Evolutionary conservation across 2,329 filamentous ascomycete genomes (phyloP).

Genomic region (Thermoascus crustaceus): DNA sequence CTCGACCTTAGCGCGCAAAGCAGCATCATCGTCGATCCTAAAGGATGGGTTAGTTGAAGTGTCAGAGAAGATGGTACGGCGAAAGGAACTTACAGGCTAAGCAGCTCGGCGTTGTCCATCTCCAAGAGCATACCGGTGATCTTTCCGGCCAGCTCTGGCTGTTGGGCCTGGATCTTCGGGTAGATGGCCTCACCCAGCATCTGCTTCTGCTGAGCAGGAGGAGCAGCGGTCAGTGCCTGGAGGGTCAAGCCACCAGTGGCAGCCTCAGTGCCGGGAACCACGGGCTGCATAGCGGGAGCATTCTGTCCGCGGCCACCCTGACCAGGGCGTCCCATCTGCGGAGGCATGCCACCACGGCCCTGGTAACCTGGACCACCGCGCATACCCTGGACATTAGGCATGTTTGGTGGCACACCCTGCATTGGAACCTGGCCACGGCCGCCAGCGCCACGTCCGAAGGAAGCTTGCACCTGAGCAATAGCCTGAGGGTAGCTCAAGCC

Average conservation of each 20-base stretch:
- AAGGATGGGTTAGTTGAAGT: conserved; percentile 12
- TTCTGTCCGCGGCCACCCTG: conserved; percentile 37
- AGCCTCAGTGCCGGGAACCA: conserved; percentile 30
- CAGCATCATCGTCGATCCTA: conserved; percentile 80
- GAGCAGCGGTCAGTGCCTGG: conserved; percentile 42
- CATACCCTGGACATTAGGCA: conserved; percentile 45
- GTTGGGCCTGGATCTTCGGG: conserved; percentile 93
- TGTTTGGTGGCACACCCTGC: conserved; percentile 65
- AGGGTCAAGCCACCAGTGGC: conserved; percentile 40
- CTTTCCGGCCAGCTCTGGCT: conserved; percentile 94
- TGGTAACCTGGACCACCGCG: conserved; percentile 40
- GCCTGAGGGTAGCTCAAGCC: conserved; percentile 72
- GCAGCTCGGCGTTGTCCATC: conserved; percentile 94
- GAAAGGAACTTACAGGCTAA: conserved; percentile 73
- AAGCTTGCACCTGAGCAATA: conserved; percentile 71
- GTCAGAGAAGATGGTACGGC: not conserved
- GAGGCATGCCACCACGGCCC: conserved; percentile 38
- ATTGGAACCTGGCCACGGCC: conserved; percentile 62
- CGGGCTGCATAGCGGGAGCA: conserved; percentile 26
- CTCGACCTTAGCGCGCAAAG: conserved; percentile 90
- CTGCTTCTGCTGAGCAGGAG: conserved; percentile 87
- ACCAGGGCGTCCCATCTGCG: conserved; percentile 33
- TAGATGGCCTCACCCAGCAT: conserved; percentile 96
- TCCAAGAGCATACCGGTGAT: conserved; percentile 99
- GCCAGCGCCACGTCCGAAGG: conserved; percentile 58